Percentiles rank a stretch among this genome's conserved stretches.
Conservation (phyloP, 169 alveolate species). For the Eimeria tenella region DNA sequence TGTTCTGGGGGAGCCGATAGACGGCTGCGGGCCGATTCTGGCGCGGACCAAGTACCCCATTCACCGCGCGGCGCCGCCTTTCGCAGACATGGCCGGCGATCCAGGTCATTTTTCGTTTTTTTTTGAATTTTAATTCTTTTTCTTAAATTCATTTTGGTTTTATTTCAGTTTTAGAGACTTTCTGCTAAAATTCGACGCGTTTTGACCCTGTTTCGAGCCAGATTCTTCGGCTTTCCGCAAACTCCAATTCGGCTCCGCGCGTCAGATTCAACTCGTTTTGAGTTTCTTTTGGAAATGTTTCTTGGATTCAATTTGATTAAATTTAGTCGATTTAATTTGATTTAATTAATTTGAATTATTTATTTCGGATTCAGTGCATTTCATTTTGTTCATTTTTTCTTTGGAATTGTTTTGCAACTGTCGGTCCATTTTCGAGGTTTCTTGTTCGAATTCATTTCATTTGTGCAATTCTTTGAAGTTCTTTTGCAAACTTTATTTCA, state of each 20-base stretch:
- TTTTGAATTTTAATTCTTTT: not conserved
- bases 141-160: not conserved
- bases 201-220: no score
- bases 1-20: constrained; percentile 99
- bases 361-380: not conserved
- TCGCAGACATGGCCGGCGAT: constrained; percentile 95
- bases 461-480: not conserved
- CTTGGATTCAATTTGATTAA: no score
- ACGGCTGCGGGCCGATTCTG: constrained; percentile 97
- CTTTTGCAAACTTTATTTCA: no score
- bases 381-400: not conserved
- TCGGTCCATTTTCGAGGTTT: not conserved
- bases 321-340: not conserved
- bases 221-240: no score
- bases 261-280: no score
- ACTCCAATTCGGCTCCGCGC: no score
- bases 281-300: no score
- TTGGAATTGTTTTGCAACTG: not conserved
- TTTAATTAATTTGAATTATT: not conserved
- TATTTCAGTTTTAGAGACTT: not conserved
- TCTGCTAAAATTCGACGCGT: no score
- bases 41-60: constrained; percentile 91
- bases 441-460: not conserved
- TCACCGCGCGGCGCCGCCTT: constrained; percentile 98
- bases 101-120: constrained; percentile 85